Base-by-base conservation (phyloP, 139 green algal species). In the Haematococcus lacustris region DNA sequence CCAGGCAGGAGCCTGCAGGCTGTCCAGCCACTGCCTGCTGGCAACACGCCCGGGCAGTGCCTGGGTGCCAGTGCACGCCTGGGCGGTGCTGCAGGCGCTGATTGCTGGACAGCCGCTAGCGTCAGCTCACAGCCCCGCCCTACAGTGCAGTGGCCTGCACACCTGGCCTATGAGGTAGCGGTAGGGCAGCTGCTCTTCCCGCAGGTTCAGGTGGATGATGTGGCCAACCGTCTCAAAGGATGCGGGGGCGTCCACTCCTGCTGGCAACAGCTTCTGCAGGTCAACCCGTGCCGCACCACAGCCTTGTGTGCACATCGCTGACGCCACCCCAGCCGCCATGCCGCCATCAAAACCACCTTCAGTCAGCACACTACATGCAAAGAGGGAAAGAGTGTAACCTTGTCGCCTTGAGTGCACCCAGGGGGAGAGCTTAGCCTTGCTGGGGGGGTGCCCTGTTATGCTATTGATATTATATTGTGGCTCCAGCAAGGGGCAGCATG, bases 171-270 rank as follows among this genome's bases (percentile, higher is more conserved):
- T 85, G 28, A 85, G 2, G 40, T 59, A 50, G 68, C 92, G 93
- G 84, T 90, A 93, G 0, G 91, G 90, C 67, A 96, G 78, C 71
- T 93, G 83, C 51, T 97, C 91, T 33, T 94, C 86, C 0, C 88
- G 64, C 59, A 99, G 82, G 77, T 99, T 99, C 2, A 98, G 70
- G 76, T 99, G 95, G 1, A 94, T 78, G 28, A 99, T 93, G 81
- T 98, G 94, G 26, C 95, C 95, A 1, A 99, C 78, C 1, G 74
- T 91, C 79, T 99, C 95, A 78, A 99, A 99, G 0, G 91, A 91
- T 35, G 71, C 78, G 5, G 94, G 96, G 33, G 94, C 83, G 38
- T 98, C 92, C 1, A 88, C 65, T 7, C 82, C 87, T 0, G 68
- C 66, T 0, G 93, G 94, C 7, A 98, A 83, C 68, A 98, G 71